These are phyloP conservation scores for Coemansia sp. DNA, from an alignment of 192 early-diverging fungal species.

Conservation along the genomic window DNA sequence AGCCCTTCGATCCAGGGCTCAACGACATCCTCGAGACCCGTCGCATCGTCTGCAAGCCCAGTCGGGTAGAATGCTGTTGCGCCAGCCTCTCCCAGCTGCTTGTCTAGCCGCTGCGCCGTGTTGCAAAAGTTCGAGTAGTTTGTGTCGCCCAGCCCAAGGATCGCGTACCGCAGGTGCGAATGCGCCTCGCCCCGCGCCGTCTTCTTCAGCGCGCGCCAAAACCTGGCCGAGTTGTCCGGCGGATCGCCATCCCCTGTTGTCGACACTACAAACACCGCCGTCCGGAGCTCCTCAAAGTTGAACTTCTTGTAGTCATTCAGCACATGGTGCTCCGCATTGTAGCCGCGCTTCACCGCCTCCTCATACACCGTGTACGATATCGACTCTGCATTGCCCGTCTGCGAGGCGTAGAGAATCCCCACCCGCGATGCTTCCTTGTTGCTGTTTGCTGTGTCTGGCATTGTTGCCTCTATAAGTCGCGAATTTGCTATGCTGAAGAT, in stretches of 20 bases:
- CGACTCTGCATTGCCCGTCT: slow-evolving; percentile 94
- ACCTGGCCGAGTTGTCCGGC: slow-evolving; percentile 91
- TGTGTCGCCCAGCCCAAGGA: slow-evolving; percentile 86
- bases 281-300: slow-evolving; percentile 25
- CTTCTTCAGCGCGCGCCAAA: slow-evolving; percentile 80
- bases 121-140: slow-evolving; percentile 95
- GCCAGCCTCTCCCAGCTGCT: slow-evolving; percentile 72
- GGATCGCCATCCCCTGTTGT: slow-evolving; percentile 97
- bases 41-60: slow-evolving; percentile 89
- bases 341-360: slow-evolving; percentile 74
- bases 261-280: slow-evolving; percentile 75
- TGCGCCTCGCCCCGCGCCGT: slow-evolving; percentile 48
- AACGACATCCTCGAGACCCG: slow-evolving; percentile 85
- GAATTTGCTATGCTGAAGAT: background rate
- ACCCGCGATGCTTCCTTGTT: slow-evolving; percentile 20
- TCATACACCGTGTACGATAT: slow-evolving; percentile 83
- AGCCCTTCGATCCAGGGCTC: slow-evolving; percentile 90
- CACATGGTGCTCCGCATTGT: slow-evolving; percentile 58
- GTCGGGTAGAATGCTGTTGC: slow-evolving; percentile 71
- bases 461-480: background rate
- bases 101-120: slow-evolving; percentile 77
- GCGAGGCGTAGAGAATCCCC: slow-evolving; percentile 74
- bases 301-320: slow-evolving; percentile 77
- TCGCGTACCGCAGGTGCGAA: slow-evolving; percentile 37
- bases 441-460: slow-evolving; percentile 10